Evolutionary conservation across 2,329 filamentous ascomycete species (phyloP).

Genomic region (Epichloe sp.): DNA sequence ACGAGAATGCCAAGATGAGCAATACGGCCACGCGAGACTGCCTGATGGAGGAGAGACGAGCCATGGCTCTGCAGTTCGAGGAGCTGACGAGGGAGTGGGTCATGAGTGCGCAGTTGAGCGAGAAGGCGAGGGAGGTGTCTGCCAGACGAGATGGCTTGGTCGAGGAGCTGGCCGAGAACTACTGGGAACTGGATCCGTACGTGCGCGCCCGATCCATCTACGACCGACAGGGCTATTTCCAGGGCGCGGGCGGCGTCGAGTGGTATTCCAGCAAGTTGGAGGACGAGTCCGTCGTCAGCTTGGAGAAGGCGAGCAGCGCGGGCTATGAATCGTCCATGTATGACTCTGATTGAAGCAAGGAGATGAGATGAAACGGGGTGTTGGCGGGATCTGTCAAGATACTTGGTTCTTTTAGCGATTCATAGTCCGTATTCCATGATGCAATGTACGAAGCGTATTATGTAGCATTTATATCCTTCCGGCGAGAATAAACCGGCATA

Average conservation of each 20-base stretch:
- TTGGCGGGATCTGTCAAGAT: no score
- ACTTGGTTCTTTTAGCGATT: no score
- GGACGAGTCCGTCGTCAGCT: not conserved
- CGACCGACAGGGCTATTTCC: slow-evolving; percentile 60
- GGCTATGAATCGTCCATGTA: slow-evolving; percentile 1
- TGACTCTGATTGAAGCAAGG: no score
- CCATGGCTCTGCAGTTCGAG: slow-evolving; percentile 56
- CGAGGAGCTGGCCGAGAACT: slow-evolving; percentile 50
- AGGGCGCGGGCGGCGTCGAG: slow-evolving; percentile 49
- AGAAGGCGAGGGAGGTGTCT: slow-evolving; percentile 30
- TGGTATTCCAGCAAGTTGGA: slow-evolving; percentile 37
- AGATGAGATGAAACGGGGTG: no score
- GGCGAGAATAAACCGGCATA: no score
- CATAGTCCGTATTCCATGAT: no score
- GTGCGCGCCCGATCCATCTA: slow-evolving; percentile 63
- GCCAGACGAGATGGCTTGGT: slow-evolving; percentile 45
- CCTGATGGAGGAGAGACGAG: slow-evolving; percentile 46
- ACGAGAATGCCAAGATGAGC: slow-evolving; percentile 61
- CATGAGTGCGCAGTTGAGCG: slow-evolving; percentile 19
- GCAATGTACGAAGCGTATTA: no score
- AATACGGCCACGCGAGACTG: slow-evolving; percentile 44
- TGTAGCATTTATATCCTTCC: no score
- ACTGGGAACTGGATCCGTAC: slow-evolving; percentile 78
- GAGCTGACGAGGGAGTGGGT: slow-evolving; percentile 42
- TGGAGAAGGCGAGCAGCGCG: not conserved